Evolutionary conservation across 2,329 filamentous ascomycete species (phyloP), one percentile per base, ranked within the genome.

Genomic region (Coleophoma eucalyptorum): DNA sequence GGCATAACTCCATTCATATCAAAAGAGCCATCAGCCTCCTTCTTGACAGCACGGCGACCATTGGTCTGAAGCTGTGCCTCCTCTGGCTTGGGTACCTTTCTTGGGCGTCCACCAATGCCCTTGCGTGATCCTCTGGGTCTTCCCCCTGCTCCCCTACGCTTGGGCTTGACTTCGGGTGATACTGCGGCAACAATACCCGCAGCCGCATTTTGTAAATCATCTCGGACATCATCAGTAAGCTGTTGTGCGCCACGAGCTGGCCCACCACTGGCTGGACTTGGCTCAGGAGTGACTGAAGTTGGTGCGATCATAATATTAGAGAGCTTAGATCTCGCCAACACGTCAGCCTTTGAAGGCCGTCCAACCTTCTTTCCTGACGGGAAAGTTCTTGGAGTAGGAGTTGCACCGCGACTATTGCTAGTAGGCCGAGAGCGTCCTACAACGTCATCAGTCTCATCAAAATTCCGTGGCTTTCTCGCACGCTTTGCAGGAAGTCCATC

Each of bases 321-420:
- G 48, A 38, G 58, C 55, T 44, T 62, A 55, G 6, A 64, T 51
- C 43, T 61, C n/a, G 43, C 48, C 26, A 41, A 35, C 43, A 47
- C 56, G 20, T 37, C 46, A 46, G 52, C 57, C n/a, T 54, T 57
- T 12, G 64, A 61, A 50, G 64, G 65, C n/a, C 64, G 58, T 46
- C 64, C 63, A 21, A 64, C 55, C 34, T 59, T 57, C 49, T 65
- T 65, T 20, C 64, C 64, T 35, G 63, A 65, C 35, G 60, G 54
- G 49, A 65, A 65, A 1, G 56, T 55, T 37, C 55, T 55, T 41
- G 56, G 47, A 13, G 52, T 34, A 41, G 56, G 58, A 13, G 62
- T 62, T 16, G 46, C 53, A 45, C 56, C 52, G 41, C 55, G 54
- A 38, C 55, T 60, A 16, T 46, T 41, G 3, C 55, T 45, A 35